Percentiles rank a stretch among this genome's conserved stretches.
Conservation (phyloP, 768 basidiomycete genomes). For the Leucocoprinus leucothites region DNA sequence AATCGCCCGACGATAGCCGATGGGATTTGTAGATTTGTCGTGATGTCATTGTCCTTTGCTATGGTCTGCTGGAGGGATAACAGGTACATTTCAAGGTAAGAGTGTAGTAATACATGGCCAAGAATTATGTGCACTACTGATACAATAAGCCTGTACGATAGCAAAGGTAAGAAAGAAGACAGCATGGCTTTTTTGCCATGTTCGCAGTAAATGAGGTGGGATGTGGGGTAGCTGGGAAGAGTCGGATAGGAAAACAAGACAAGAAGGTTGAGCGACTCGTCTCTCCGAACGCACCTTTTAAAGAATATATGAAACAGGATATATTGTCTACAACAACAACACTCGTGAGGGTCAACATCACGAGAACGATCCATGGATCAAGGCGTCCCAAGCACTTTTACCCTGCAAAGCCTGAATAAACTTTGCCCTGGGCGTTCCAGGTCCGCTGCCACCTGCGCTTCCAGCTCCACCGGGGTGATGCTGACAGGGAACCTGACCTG, state of each 20-base stretch:
- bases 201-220: neutral
- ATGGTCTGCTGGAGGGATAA: neutral
- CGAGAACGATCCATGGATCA: slow-evolving; percentile 67
- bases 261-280: neutral
- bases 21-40: neutral
- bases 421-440: slow-evolving; percentile 37
- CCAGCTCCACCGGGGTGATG: slow-evolving; percentile 11
- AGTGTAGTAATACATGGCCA: slow-evolving; percentile 6
- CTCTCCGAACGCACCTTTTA: neutral
- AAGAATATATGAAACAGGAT: neutral
- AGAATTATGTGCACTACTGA: slow-evolving; percentile 8
- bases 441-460: slow-evolving; percentile 21
- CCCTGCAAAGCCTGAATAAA: slow-evolving; percentile 56
- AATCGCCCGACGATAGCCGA: no score
- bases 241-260: neutral
- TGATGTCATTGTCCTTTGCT: neutral
- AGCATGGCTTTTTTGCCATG: neutral
- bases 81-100: neutral
- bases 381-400: slow-evolving; percentile 65
- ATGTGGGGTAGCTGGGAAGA: neutral
- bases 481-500: neutral
- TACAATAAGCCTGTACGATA: slow-evolving; percentile 9
- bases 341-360: slow-evolving; percentile 23
- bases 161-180: neutral
- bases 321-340: neutral